Base-by-base conservation (phyloP, 2,329 filamentous ascomycete species). In the Aureobasidium pullulans region DNA sequence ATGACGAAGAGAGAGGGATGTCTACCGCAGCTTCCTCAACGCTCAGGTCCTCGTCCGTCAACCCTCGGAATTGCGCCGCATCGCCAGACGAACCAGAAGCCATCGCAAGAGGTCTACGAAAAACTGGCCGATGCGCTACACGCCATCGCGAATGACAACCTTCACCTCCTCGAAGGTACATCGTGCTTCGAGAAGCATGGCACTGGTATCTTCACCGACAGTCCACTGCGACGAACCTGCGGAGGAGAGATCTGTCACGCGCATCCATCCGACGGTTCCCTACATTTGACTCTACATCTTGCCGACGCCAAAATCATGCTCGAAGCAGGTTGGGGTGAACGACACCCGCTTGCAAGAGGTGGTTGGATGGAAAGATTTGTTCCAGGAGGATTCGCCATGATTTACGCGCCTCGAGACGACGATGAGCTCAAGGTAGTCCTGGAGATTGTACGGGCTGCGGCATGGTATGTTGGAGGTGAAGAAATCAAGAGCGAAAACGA, bases 171-270 rank as follows among this genome's bases (percentile, higher is more conserved):
- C 2, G 67, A 85, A 8, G 87, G 83, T 0, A 86, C 81, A 1
- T 90, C 86, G 1, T 92, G 88, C 68, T 85, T 94, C 65, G 90
- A 94, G 72, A 93, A 92, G 75, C 86, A 93, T 68, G 87, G 87
- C 43, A 80, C 89, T 6, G 89, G 86, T 0, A 79, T 95, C 0
- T 94, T 93, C 71, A 81, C 87, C 1, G 77, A 75, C 2, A 77
- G 81, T 53, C 85, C 86, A 0, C 77, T 87, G 63, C 87, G 87
- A 68, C 81, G 83, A 32, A 89, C 84, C 10, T 90, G 87, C 66
- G 83, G 86, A 65, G 89, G 89, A n/a, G 90, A 95, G 73, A 82
- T 95, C 44, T 88, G 84, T 66, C 90, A 96, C 70, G 83, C 90
- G 10, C 90, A 95, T 72, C 82, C 85, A 50, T 85, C 81, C 28